Percentiles rank a stretch among this genome's conserved stretches.
phyloP scores from a whole-genome alignment of 129 eudicot genomes.

The Smallanthus sonchifolius region DNA sequence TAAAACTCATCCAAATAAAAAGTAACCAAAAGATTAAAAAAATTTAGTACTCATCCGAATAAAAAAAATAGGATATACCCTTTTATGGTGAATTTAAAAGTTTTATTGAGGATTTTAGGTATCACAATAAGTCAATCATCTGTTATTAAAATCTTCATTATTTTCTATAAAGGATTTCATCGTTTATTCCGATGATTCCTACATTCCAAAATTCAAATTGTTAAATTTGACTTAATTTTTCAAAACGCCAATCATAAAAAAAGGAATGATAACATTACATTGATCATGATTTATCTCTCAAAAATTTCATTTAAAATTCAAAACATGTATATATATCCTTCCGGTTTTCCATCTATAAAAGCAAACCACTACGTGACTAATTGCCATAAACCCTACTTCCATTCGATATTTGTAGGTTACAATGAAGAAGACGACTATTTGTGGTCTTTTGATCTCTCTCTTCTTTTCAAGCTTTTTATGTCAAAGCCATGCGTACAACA shows the following conservation, averaged over 20 bases:
- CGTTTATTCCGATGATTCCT: not conserved
- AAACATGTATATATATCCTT: not conserved
- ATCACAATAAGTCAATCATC: not conserved
- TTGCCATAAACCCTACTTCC: not conserved
- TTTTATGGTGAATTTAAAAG: not conserved
- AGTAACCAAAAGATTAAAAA: not conserved
- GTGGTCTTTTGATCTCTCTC: constrained; percentile 17
- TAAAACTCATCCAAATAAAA: not conserved
- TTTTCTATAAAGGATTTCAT: not conserved
- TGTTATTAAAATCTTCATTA: not conserved
- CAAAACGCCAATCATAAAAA: not conserved
- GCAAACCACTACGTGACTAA: not conserved
- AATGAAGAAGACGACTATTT: constrained; percentile 5
- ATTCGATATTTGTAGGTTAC: not conserved
- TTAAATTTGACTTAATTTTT: not conserved
- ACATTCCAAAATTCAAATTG: not conserved
- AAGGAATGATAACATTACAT: not conserved
- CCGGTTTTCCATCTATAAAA: not conserved
- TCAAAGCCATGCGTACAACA: constrained; percentile 25
- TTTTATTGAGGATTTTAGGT: not conserved
- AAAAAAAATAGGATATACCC: not conserved
- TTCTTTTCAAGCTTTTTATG: constrained; percentile 16
- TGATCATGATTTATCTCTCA: not conserved
- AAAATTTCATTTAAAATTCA: not conserved
- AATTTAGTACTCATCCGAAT: not conserved